Conservation (phyloP, 768 basidiomycete genomes). For the Lactifluus hygrophoroides region DNA sequence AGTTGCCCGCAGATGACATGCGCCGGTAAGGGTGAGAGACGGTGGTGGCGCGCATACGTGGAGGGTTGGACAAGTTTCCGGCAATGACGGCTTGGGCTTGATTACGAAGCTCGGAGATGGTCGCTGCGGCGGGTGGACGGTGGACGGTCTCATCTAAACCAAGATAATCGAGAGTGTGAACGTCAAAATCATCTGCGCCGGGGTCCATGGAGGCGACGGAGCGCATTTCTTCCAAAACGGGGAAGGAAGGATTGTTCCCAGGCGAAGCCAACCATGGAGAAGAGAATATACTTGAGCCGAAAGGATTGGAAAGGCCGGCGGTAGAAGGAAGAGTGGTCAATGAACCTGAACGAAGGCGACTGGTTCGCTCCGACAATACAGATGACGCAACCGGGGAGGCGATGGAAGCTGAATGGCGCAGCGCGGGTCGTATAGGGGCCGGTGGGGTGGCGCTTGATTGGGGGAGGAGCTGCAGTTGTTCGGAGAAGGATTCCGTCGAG, state of each 20-base stretch:
- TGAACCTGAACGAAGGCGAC: conserved; percentile 87
- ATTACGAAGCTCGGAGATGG: conserved; percentile 79
- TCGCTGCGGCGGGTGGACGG: conserved; percentile 75
- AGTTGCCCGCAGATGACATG: conserved; percentile 48
- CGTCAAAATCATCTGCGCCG: conserved; percentile 79
- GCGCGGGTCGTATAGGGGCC: conserved; percentile 49
- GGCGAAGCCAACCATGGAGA: conserved; percentile 77
- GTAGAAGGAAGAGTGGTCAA: conserved; percentile 71
- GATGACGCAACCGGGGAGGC: conserved; percentile 48
- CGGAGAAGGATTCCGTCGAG: conserved; percentile 42
- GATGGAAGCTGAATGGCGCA: conserved; percentile 73
- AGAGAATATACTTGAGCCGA: conserved; percentile 83
- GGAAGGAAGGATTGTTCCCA: conserved; percentile 46
- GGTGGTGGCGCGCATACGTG: conserved; percentile 80
- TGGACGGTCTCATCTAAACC: conserved; percentile 74
- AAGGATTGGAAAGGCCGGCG: conserved; percentile 66
- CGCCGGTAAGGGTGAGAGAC: conserved; percentile 88
- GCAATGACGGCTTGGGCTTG: conserved; percentile 89
- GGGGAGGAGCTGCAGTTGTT: conserved; percentile 35
- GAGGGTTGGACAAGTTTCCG: conserved; percentile 69
- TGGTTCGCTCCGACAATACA: conserved; percentile 55
- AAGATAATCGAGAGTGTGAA: conserved; percentile 93
- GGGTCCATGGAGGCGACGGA: conserved; percentile 75
- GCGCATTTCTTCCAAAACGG: conserved; percentile 71
- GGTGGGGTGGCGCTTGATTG: conserved; percentile 32